A percentile compares a stretch with the other conserved stretches of the same genome.
Evolutionary conservation across 1,284 basidiomycete genomes (phyloP).

Genomic region (Agroathelia rolfsii): DNA sequence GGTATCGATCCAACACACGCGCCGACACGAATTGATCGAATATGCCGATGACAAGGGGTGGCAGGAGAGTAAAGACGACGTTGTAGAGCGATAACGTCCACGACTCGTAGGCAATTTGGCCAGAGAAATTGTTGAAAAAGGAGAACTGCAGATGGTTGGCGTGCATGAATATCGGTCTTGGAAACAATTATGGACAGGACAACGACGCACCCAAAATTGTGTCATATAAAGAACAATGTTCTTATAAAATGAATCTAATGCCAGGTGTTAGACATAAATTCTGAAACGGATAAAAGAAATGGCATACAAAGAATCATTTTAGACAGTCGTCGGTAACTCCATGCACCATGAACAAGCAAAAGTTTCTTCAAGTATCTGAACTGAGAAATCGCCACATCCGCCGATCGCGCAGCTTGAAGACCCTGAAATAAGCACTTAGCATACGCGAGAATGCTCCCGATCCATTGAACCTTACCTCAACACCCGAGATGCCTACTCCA

Average conservation of each 20-base stretch:
- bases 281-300: no score
- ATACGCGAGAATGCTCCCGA: slow-evolving; percentile 1
- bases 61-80: slow-evolving; percentile 89
- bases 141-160: slow-evolving; percentile 58
- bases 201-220: slow-evolving; percentile 78
- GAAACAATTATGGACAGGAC: slow-evolving; percentile 1
- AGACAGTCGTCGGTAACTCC: slow-evolving; percentile 93
- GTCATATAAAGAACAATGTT: slow-evolving; percentile 98
- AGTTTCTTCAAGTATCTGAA: slow-evolving; percentile 97
- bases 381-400: slow-evolving; percentile 96
- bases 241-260: slow-evolving; percentile 90
- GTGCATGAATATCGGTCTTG: slow-evolving; percentile 4
- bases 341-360: slow-evolving; percentile 93
- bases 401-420: slow-evolving; percentile 92
- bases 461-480: slow-evolving; percentile 54
- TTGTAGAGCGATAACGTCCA: slow-evolving; percentile 97
- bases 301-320: slow-evolving; percentile 88
- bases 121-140: slow-evolving; percentile 97
- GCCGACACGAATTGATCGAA: slow-evolving; percentile 98
- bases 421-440: slow-evolving; percentile 39
- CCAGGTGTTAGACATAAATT: no score
- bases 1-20: slow-evolving; percentile 92
- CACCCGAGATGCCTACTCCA: slow-evolving; percentile 95
- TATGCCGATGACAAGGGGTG: slow-evolving; percentile 94
- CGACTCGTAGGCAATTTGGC: slow-evolving; percentile 96